phyloP scores from a whole-genome alignment of 495 filamentous ascomycete species.

The Aspergillus sclerotiicarbonarius region DNA sequence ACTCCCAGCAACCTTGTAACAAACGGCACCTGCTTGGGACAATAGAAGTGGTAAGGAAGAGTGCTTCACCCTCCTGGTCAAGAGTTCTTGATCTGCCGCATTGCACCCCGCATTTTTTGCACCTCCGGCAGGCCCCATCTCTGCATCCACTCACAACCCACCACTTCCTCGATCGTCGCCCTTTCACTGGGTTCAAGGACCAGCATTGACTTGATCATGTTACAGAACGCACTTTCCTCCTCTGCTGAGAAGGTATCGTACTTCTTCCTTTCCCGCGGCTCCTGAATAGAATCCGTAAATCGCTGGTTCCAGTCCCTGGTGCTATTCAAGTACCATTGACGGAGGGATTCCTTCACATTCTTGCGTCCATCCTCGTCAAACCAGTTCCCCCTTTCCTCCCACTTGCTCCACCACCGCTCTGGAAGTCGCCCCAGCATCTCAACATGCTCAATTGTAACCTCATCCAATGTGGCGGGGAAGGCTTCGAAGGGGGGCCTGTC shows the following conservation, averaged over 20 bases:
- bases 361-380: constrained; percentile 14
- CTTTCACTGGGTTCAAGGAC: constrained; percentile 21
- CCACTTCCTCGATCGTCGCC: constrained; percentile 20
- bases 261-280: constrained; percentile 6
- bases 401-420: constrained; percentile 26
- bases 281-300: constrained; percentile 12
- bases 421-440: constrained; percentile 26
- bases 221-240: constrained; percentile 24
- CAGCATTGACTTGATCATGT: constrained; percentile 28
- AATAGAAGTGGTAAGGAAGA: too few species aligned
- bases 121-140: constrained; percentile 31
- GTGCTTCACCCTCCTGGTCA: too few species aligned
- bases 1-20: too few species aligned
- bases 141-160: constrained; percentile 31
- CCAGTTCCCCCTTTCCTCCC: constrained; percentile 6
- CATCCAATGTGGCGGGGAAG: background rate
- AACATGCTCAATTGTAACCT: constrained; percentile 4
- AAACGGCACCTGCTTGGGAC: too few species aligned
- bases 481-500: constrained; percentile 14
- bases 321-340: constrained; percentile 6
- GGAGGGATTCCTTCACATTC: constrained; percentile 11
- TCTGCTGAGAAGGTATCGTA: constrained; percentile 10
- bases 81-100: background rate
- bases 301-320: constrained; percentile 13
- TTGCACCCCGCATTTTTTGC: constrained; percentile 24